Conservation (phyloP, 2,329 filamentous ascomycete species). For the Endoconidiophora laricicola region DNA sequence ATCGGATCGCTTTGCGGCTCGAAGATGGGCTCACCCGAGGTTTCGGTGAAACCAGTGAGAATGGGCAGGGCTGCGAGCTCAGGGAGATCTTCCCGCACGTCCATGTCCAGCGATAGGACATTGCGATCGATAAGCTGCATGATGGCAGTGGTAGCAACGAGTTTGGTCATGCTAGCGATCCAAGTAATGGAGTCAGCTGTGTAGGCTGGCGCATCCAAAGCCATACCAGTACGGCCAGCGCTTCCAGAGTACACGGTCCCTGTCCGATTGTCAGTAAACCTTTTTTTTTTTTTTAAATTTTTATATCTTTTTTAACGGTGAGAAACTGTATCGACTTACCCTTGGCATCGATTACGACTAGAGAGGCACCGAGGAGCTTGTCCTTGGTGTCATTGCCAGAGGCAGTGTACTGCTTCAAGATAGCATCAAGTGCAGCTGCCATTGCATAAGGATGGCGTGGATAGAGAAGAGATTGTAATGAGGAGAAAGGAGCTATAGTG, state of each 20-base stretch:
- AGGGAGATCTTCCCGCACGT: constrained; percentile 21
- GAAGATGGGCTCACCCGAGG: constrained; percentile 1
- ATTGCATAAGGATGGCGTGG: no score
- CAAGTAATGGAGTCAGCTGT: constrained; percentile 20
- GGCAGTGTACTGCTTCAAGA: constrained; percentile 19
- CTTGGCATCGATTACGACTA: constrained; percentile 20
- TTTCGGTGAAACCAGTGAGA: constrained; percentile 3
- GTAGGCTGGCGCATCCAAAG: constrained; percentile 19
- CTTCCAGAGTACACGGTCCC: constrained; percentile 22
- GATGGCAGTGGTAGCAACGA: constrained; percentile 23
- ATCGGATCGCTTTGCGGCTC: constrained; percentile 19
- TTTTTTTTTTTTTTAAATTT: not conserved
- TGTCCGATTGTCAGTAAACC: constrained; percentile 11
- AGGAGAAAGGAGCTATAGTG: no score
- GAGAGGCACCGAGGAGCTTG: constrained; percentile 23
- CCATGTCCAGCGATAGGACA: constrained; percentile 22
- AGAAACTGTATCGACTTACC: constrained; percentile 14
- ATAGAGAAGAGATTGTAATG: no score
- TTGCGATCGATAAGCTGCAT: constrained; percentile 26
- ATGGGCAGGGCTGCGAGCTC: constrained; percentile 20
- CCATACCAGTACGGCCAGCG: constrained; percentile 22
- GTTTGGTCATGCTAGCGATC: constrained; percentile 28
- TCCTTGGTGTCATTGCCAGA: constrained; percentile 18
- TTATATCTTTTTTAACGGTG: not conserved
- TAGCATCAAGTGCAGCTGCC: constrained; percentile 15